Evolutionary conservation across 2,329 filamentous ascomycete species (phyloP), one percentile per base, ranked within the genome.

Genomic region (Balansia obtecta): DNA sequence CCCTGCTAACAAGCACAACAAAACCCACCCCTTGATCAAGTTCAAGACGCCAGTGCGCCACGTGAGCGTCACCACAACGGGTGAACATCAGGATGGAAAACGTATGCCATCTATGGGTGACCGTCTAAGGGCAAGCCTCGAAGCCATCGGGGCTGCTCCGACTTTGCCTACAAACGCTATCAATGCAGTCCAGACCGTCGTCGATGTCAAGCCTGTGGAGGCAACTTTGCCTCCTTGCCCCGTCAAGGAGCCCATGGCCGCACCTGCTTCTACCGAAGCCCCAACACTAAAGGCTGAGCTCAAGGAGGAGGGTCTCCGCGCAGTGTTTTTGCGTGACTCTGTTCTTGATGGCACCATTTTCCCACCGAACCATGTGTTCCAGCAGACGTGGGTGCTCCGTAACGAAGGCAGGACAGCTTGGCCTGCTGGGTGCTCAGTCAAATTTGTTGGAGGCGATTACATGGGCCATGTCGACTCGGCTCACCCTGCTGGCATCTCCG

Each of bases 1-100:
- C 60, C 93, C 93, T 8, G 74, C 75, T 56, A 91, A 94, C 67
- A 73, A 72, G 20, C 93, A 98, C 73, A 96, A 97, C 74, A 83
- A 82, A 67, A 95, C 90, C n/a, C 93, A 98, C 61, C 93, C 93
- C 30, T 73, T 98, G 59, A 89, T 98, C 73, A 96, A 95, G 72
- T 89, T 98, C 74, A 95, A 88, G 77, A 94, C 87, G 2, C 86
- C 91, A 10, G 85, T 98, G 46, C 86, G 88, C 57, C 85, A 87
- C 58, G 87, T 95, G 37, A 90, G 80, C 54, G 86, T 98, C 48
- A 90, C 82, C 46, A 97, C 91, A 9, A 76, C 85, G 55, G 85
- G 85, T 49, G 88, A 95, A 67, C 82, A 88, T 59, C 77, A 77
- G 52, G 73, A 82, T 57, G 85, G 85, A 47, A 74, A 79, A 53